Evolutionary conservation across 1,284 basidiomycete genomes (phyloP), one percentile per base, ranked within the genome.

Genomic region (Kwoniella shivajii): DNA sequence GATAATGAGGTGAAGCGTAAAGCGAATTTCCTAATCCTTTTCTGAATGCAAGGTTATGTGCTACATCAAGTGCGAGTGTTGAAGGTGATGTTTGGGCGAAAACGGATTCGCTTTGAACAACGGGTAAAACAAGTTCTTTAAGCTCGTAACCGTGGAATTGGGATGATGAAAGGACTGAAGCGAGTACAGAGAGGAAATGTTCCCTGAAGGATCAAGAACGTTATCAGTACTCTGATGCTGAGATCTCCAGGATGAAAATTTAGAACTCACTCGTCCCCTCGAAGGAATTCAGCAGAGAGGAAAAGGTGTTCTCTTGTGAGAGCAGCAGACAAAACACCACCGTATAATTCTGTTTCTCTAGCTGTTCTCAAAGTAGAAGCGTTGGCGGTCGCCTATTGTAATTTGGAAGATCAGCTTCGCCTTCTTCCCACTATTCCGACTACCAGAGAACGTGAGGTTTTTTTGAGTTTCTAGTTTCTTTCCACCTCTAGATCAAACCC

Each of bases 251-350:
- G 34, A 13, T 41, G 24, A 1, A 9, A 33, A 18, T 14, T 37
- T n/a, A n/a, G 20, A 9, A 89, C 91, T 82, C 79, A 97, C 94
- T 98, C 95, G 77, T 99, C 92, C 50, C 92, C 94, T 61, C 88
- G 86, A 68, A 98, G 81, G 81, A 98, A 99, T 76, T 98, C 93
- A 61, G 95, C 92, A 45, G 90, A 95, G 69, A 94, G 80, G 63
- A 91, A 86, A 45, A 99, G 84, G 80, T 97, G 88, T 82, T 99
- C 95, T 69, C 94, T 84, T 38, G 88, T 85, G 67, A 98, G 82
- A 64, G 85, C 87, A 57, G 92, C 82, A 44, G 92, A 93, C 65
- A 99, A 84, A 54, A 95, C 85, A 76, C 94, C 95, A 61, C 95
- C 96, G 78, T 91, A 90, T 53, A 97, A 84, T 80, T 99, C 95